Base-by-base conservation (phyloP, 306 rosid species). In the Morella rubra region DNA sequence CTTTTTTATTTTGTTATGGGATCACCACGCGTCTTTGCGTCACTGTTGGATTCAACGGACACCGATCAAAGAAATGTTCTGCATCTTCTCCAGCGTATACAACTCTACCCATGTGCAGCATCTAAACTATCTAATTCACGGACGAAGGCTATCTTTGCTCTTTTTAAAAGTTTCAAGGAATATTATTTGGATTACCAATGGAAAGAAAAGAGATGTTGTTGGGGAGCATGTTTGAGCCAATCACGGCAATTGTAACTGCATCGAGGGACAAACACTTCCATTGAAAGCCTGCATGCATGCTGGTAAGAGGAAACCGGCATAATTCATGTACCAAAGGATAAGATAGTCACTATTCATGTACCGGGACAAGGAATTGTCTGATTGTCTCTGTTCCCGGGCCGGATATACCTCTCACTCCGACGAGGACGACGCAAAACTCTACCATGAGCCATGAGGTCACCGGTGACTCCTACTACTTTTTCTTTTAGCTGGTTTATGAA, bases 211-310 rank as follows among this genome's bases (percentile, higher is more conserved):
- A 20, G 71, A 65, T 16, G 9, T 65, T 65, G n/a, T 65, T 7
- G 16, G 64, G 69, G 32, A 55, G 64, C 69, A 12, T 50, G 46
- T 42, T 42, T 62, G 58, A 76, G 56, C 24, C 66, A 76, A 67
- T 66, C 66, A 42, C 52, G 52, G 80, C 46, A 19, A 27, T 6
- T 76, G 73, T 32, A 55, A 76, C 69, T 61, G 32, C 11, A 37
- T 59, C 16, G 44, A 51, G 81, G 52, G 81, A 77, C 81, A 77
- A 59, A 14, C 1, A 18, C 8, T 44, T 41, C 37, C 14, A 32
- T 49, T 52, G 49, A 77, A 77, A 77, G 61, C 62, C 71, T 49
- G 81, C 71, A 72, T 49, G 81, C 71, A 72, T 24, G 77, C 40
- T 51, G 46, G 82, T 14, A 73, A 8, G 69, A 18, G 66, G 10